Percentiles rank a stretch among this genome's conserved stretches.
Conservation (phyloP, 2,329 filamentous ascomycete genomes). For the Colletotrichum musicola region DNA sequence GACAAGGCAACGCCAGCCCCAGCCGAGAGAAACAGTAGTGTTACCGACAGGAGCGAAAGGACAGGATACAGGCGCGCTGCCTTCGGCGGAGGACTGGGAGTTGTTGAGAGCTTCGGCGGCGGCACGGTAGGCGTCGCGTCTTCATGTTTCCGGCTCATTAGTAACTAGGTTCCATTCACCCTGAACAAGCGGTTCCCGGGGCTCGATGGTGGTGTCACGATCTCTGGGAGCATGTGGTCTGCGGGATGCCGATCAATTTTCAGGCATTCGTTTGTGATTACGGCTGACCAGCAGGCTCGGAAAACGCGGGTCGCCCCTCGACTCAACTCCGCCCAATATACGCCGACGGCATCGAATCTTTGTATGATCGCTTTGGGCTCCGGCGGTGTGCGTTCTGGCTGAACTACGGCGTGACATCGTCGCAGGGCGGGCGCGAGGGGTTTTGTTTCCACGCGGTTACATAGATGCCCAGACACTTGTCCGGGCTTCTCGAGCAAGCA, state of each 20-base stretch:
- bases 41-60: conserved; percentile 25
- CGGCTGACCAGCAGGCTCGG: neutral
- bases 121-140: conserved; percentile 33
- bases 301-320: neutral
- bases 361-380: neutral
- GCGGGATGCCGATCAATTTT: neutral
- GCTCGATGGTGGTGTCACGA: neutral
- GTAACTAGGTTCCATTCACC: conserved; percentile 25
- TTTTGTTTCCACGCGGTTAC: conserved; percentile 29
- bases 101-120: conserved; percentile 14
- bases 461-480: neutral
- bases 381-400: neutral
- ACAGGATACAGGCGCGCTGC: conserved; percentile 23
- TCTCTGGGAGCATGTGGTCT: neutral
- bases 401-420: neutral
- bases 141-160: conserved; percentile 31
- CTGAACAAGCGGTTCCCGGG: neutral
- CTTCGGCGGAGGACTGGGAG: neutral
- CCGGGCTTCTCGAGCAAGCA: neutral
- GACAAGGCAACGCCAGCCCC: conserved; percentile 27
- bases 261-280: neutral
- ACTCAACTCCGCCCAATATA: conserved; percentile 15
- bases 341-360: conserved; percentile 10
- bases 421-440: conserved; percentile 19
- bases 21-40: conserved; percentile 16